These are phyloP conservation scores for Apiospora kogelbergensis DNA, from an alignment of 2,329 filamentous ascomycete species.

Conservation along the genomic window DNA sequence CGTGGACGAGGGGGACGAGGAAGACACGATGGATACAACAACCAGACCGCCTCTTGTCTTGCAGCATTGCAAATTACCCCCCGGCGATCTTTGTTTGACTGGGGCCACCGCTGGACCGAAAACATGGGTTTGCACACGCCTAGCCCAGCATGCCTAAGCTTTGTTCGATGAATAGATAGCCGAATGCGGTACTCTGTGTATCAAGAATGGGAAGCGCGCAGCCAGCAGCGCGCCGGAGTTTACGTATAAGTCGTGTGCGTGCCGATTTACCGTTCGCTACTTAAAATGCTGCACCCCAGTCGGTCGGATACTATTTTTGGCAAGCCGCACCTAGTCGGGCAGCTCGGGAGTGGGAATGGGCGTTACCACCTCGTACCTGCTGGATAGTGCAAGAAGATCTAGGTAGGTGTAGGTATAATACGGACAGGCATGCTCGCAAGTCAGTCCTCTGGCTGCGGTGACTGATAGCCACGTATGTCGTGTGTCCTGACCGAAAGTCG, in stretches of 20 bases:
- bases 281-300: neutral
- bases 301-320: conserved; percentile 1
- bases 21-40: neutral
- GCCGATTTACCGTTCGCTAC: conserved; percentile 1
- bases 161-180: neutral
- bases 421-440: too few relatives aligned
- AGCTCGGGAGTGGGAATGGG: neutral
- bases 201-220: neutral
- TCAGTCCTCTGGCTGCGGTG: neutral
- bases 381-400: neutral
- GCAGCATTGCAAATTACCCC: neutral
- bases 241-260: neutral
- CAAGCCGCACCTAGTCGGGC: conserved; percentile 1
- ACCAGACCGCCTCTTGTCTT: conserved; percentile 2
- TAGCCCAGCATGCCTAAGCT: neutral
- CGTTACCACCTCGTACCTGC: neutral
- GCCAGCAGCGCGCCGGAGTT: neutral
- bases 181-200: neutral
- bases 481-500: neutral
- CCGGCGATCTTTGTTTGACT: neutral
- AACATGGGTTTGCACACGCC: neutral
- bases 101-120: neutral
- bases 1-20: too few relatives aligned
- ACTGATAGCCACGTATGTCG: neutral
- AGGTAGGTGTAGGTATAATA: too few relatives aligned